Percentiles rank a stretch among this genome's conserved stretches.
phyloP scores from a whole-genome alignment of 2,329 filamentous ascomycete species.

The Arthroderma sp. region DNA sequence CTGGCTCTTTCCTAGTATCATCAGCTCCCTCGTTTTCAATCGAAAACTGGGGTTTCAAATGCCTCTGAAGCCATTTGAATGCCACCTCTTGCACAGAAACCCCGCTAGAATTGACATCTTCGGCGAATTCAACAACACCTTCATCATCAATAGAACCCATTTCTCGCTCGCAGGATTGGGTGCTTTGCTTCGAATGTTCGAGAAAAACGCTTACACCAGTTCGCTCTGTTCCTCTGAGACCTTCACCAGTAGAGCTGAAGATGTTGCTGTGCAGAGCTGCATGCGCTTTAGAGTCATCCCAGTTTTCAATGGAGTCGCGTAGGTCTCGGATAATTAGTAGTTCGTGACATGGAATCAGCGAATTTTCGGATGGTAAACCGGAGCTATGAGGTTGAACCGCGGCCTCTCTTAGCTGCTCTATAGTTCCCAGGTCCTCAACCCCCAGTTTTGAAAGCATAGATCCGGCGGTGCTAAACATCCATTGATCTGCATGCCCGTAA shows the following conservation, averaged over 20 bases:
- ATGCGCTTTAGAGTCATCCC: slow-evolving; percentile 34
- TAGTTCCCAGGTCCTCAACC: slow-evolving; percentile 32
- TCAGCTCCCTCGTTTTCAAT: slow-evolving; percentile 8
- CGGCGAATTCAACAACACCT: slow-evolving; percentile 28
- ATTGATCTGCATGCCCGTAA: slow-evolving; percentile 43
- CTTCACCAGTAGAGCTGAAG: slow-evolving; percentile 34
- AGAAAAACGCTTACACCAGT: slow-evolving; percentile 42
- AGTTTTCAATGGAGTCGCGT: slow-evolving; percentile 27
- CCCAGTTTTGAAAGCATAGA: slow-evolving; percentile 40
- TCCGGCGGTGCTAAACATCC: slow-evolving; percentile 41
- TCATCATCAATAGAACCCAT: slow-evolving; percentile 27
- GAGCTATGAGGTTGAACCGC: slow-evolving; percentile 11
- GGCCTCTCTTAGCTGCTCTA: slow-evolving; percentile 25
- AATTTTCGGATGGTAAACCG: slow-evolving; percentile 10
- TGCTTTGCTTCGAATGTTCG: slow-evolving; percentile 40
- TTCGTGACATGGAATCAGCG: slow-evolving; percentile 3
- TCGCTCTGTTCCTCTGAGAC: slow-evolving; percentile 33
- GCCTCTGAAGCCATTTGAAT: slow-evolving; percentile 39
- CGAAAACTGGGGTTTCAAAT: slow-evolving; percentile 32
- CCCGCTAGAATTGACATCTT: slow-evolving; percentile 34
- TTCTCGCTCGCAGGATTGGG: slow-evolving; percentile 26
- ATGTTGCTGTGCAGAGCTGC: slow-evolving; percentile 36
- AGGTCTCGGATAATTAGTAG: slow-evolving; percentile 15
- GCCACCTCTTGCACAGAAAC: slow-evolving; percentile 39
- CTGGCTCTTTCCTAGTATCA: slow-evolving; percentile 2